A percentile compares a stretch with the other conserved stretches of the same genome.
These are phyloP conservation scores for Trichosanthes cucumerina DNA, from an alignment of 306 rosid species.

Conservation along the genomic window DNA sequence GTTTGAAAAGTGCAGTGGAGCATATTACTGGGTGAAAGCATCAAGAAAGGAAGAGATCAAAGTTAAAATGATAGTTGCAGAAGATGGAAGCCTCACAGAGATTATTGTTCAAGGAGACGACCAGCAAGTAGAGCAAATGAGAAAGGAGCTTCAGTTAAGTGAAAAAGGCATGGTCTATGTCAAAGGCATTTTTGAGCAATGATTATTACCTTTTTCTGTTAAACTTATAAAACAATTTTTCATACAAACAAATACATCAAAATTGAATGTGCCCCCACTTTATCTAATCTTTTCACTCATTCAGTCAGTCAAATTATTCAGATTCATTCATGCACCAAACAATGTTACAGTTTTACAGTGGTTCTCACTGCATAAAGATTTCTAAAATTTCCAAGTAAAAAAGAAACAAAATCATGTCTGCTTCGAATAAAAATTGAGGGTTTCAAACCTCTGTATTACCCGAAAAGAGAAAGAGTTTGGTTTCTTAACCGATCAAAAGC, in stretches of 20 bases:
- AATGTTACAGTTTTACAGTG: not conserved
- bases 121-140: slow-evolving; percentile 76
- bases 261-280: not conserved
- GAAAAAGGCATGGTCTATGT: slow-evolving; percentile 84
- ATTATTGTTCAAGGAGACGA: slow-evolving; percentile 74
- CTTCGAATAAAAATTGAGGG: not conserved
- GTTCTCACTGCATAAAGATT: not conserved
- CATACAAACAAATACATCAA: slow-evolving; percentile 3
- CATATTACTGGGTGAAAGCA: slow-evolving; percentile 68
- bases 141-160: slow-evolving; percentile 60
- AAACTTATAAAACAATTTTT: not conserved
- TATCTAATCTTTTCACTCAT: not conserved
- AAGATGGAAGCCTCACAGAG: slow-evolving; percentile 47
- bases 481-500: slow-evolving; percentile 55
- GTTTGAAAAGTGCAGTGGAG: slow-evolving; percentile 41
- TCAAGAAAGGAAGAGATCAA: slow-evolving; percentile 75
- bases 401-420: slow-evolving; percentile 17
- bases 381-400: slow-evolving; percentile 16
- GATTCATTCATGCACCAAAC: not conserved
- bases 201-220: not conserved
- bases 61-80: slow-evolving; percentile 54
- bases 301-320: not conserved
- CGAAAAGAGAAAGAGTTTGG: slow-evolving; percentile 7
- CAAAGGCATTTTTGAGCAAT: slow-evolving; percentile 53
- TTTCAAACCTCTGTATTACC: not conserved